Evolutionary conservation across 345 rosid species (phyloP).

Genomic region (Lumnitzera racemosa): DNA sequence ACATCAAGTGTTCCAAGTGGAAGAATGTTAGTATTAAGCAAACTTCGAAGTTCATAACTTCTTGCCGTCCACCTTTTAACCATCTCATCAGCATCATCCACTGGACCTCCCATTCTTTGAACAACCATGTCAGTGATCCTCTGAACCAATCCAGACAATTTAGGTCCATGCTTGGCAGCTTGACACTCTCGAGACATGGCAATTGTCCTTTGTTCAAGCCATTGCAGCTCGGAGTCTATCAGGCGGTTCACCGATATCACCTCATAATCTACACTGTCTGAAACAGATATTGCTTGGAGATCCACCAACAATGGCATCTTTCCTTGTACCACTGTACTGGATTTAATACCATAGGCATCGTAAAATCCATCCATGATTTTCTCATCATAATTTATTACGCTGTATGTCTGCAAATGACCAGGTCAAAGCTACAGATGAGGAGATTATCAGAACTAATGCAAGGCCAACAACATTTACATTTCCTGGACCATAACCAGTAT

Average conservation of each 20-base stretch:
- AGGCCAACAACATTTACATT: neutral
- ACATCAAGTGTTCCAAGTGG: slow-evolving; percentile 83
- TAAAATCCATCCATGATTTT: slow-evolving; percentile 86
- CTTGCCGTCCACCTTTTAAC: slow-evolving; percentile 62
- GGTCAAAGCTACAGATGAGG: slow-evolving; percentile 2
- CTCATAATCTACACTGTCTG: slow-evolving; percentile 62
- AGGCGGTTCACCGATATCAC: slow-evolving; percentile 70
- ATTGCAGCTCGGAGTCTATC: slow-evolving; percentile 62
- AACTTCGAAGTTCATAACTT: slow-evolving; percentile 50
- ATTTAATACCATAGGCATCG: slow-evolving; percentile 63
- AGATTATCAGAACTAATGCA: neutral
- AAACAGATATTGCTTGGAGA: slow-evolving; percentile 63
- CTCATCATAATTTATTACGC: slow-evolving; percentile 75
- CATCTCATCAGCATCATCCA: slow-evolving; percentile 78
- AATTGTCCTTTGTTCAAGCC: slow-evolving; percentile 57
- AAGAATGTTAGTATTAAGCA: slow-evolving; percentile 52
- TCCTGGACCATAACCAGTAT: no score
- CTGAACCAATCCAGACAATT: slow-evolving; percentile 56
- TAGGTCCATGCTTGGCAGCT: slow-evolving; percentile 31
- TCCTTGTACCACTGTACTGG: slow-evolving; percentile 50
- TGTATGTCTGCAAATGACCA: slow-evolving; percentile 56
- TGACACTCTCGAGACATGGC: slow-evolving; percentile 40
- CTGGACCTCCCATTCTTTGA: slow-evolving; percentile 87
- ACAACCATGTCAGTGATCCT: slow-evolving; percentile 91
- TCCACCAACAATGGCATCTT: slow-evolving; percentile 83